Conservation (phyloP, 306 rosid genomes). For the Cicer bijugum region DNA sequence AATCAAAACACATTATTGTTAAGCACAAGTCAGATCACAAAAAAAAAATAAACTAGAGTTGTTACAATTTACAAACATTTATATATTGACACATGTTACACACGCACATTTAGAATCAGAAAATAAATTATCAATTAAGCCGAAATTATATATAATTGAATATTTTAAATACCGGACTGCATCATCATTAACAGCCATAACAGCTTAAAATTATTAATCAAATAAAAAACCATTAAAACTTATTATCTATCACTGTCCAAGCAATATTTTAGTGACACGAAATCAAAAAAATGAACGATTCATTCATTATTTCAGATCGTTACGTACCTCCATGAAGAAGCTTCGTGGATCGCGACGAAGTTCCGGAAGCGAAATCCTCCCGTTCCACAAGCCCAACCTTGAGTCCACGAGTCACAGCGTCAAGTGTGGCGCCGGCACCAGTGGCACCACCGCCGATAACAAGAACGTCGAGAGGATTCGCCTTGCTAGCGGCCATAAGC, state of each 20-base stretch:
- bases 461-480: conserved; percentile 82
- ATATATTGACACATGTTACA: not conserved
- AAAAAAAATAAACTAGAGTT: no score
- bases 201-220: not conserved
- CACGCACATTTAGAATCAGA: not conserved
- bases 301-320: not conserved
- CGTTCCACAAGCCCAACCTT: conserved; percentile 95
- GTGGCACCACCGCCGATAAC: conserved; percentile 99
- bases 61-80: not conserved
- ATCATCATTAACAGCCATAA: not conserved
- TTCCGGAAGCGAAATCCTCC: conserved; percentile 93
- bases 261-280: not conserved
- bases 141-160: conserved; percentile 1
- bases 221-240: not conserved
- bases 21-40: not conserved
- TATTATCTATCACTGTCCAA: not conserved
- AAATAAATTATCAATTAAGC: not conserved
- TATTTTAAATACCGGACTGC: not conserved
- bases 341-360: conserved; percentile 97
- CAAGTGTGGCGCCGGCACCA: conserved; percentile 82
- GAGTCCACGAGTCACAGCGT: conserved; percentile 90
- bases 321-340: conserved; percentile 92
- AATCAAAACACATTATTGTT: not conserved
- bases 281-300: not conserved
- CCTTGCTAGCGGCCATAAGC: conserved; percentile 61